Conservation (phyloP, 169 alveolate species). For the Cryptosporidium viatorum region DNA sequence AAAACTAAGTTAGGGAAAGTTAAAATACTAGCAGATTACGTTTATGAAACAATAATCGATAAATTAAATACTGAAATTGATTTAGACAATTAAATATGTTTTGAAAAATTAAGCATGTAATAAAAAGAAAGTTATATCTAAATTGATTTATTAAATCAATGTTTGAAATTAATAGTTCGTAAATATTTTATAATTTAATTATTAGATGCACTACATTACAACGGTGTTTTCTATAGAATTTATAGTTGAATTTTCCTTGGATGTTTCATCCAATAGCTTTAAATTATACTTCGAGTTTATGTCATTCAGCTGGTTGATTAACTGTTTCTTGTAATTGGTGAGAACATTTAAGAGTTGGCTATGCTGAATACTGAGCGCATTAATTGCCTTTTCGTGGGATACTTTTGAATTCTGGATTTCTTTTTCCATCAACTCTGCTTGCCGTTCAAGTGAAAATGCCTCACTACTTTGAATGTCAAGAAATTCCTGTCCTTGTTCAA, state of each 20-base stretch:
- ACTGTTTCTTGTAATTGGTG: background rate
- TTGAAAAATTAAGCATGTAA: no score
- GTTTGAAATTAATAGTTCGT: background rate
- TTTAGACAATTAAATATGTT: no score
- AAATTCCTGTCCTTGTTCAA: constrained; percentile 55
- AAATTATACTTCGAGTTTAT: constrained; percentile 1
- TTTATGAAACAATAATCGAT: background rate
- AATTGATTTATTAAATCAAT: no score
- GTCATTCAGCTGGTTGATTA: background rate
- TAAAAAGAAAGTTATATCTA: no score
- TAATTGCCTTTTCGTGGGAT: constrained; percentile 58
- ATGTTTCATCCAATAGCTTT: background rate
- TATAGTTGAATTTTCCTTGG: background rate
- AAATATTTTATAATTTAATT: background rate
- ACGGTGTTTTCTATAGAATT: background rate
- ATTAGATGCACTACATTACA: background rate
- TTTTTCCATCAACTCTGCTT: constrained; percentile 51
- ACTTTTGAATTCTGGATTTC: constrained; percentile 42
- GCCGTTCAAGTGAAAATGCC: constrained; percentile 74
- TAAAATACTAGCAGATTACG: no score
- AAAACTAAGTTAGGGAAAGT: background rate
- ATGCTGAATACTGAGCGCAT: constrained; percentile 28
- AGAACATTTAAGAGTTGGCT: constrained; percentile 8
- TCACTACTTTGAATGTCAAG: constrained; percentile 48
- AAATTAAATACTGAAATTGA: no score